Evolutionary conservation across 2,329 filamentous ascomycete genomes (phyloP), one percentile per base, ranked within the genome.

Genomic region (Orbilia blumenaviensis): DNA sequence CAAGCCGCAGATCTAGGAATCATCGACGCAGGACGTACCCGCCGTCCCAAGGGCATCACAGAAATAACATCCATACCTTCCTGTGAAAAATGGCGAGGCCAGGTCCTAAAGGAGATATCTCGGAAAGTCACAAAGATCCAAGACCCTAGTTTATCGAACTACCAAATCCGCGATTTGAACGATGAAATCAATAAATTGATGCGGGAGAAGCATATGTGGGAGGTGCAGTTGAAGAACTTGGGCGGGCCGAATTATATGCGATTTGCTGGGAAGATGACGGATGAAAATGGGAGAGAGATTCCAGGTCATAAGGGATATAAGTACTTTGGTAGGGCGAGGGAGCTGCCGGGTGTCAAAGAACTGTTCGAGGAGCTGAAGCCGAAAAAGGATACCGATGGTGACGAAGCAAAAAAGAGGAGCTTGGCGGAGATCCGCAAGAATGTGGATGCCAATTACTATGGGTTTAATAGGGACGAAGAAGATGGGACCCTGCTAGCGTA

Each of bases 161-260:
- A 92, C 85, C 95, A 98, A 86, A 93, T 99, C 83, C 90, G 95
- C 81, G 95, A 99, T 84, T 86, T 99, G 82, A 99, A 99, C 85
- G 95, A 99, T 83, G 95, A 99, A 84, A 96, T 99, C 86, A 99
- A 99, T 86, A 96, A 97, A 85, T 88, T 97, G 78, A 97, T 99
- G 92, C 90, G 93, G 78, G 95, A 99, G 86, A 99, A 99, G 84
- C 93, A 96, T 87, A 94, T 96, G 88, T 99, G 95, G 95, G 95
- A 99, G 86, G 89, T 95, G 80, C 93, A 97, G 84, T 97, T 99
- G 80, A 88, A 94, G 72, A 96, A 96, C 81, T 83, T 98, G 23
- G 95, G 95, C n/a, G 95, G 95, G 1, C 95, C 95, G 29, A 98
- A 98, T 84, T 99, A 98, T 83, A 96, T 95, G 91, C 87, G 93